phyloP scores from a whole-genome alignment of 495 filamentous ascomycete genomes.

The Neurospora tetraspora region DNA sequence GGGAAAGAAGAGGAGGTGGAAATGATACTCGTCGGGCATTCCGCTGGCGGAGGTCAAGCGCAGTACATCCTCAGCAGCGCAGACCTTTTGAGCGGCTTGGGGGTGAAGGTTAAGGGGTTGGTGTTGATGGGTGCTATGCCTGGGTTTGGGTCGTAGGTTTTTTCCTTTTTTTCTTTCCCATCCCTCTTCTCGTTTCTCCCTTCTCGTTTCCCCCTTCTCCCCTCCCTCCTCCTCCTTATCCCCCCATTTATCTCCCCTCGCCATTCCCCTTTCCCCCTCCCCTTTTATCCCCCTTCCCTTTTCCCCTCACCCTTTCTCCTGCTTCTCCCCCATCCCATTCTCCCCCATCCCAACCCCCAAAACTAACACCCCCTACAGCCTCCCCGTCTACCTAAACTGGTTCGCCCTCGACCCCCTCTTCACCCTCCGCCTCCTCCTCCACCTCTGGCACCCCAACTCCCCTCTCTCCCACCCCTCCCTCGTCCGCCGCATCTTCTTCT shows the following conservation, averaged over 20 bases:
- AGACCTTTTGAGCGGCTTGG: background rate
- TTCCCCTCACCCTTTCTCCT: too few relatives aligned
- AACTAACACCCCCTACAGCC: slow-evolving; percentile 4
- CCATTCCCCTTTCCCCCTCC: too few relatives aligned
- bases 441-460: slow-evolving; percentile 36
- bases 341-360: background rate
- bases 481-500: slow-evolving; percentile 33
- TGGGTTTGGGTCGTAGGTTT: slow-evolving; percentile 35
- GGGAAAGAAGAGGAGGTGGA: slow-evolving; percentile 16
- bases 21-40: slow-evolving; percentile 38
- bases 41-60: slow-evolving; percentile 32
- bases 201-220: background rate
- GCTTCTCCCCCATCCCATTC: background rate
- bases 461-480: slow-evolving; percentile 34
- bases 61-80: slow-evolving; percentile 34
- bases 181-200: too few relatives aligned
- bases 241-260: too few relatives aligned
- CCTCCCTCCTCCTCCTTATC: too few relatives aligned
- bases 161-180: background rate
- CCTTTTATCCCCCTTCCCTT: too few relatives aligned
- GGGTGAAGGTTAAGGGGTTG: slow-evolving; percentile 29
- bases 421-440: slow-evolving; percentile 29
- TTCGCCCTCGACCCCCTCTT: slow-evolving; percentile 33
- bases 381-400: slow-evolving; percentile 36
- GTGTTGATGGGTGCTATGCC: slow-evolving; percentile 32